Conservation (phyloP, 2,329 filamentous ascomycete genomes). For the Epichloe glyceriae region DNA sequence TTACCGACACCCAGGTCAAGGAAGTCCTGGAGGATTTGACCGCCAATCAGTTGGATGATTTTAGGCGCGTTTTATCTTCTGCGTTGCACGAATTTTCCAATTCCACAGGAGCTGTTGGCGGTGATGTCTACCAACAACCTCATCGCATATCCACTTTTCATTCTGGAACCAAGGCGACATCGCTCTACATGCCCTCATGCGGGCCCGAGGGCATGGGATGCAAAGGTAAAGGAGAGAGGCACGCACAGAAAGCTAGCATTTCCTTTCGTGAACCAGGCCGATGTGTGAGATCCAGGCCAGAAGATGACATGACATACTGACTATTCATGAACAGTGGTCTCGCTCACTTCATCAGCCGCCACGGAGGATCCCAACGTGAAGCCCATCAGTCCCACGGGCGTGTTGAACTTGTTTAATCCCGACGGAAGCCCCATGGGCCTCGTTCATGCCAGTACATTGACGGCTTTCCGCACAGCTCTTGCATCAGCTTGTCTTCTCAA, state of each 20-base stretch:
- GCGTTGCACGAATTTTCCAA: constrained; percentile 52
- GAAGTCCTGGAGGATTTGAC: constrained; percentile 40
- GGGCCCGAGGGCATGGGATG: constrained; percentile 51
- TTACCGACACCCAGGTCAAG: constrained; percentile 44
- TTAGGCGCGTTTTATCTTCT: constrained; percentile 34
- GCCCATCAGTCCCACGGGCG: constrained; percentile 43
- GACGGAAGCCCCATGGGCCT: constrained; percentile 52
- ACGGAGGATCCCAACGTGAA: constrained; percentile 15
- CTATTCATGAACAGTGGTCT: constrained; percentile 38
- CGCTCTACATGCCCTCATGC: constrained; percentile 62
- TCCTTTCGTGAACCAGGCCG: too few relatives aligned
- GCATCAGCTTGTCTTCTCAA: constrained; percentile 53
- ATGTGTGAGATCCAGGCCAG: too few relatives aligned
- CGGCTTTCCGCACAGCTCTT: constrained; percentile 69
- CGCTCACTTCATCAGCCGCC: constrained; percentile 34
- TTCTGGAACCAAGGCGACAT: constrained; percentile 39
- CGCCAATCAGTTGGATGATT: constrained; percentile 36
- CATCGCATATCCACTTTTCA: constrained; percentile 36
- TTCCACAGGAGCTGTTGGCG: constrained; percentile 30
- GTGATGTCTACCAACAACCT: constrained; percentile 40
- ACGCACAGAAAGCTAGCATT: neutral
- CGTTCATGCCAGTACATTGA: constrained; percentile 60
- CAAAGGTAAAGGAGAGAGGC: constrained; percentile 36
- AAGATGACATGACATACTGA: neutral
- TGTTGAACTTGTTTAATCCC: constrained; percentile 54